These are phyloP conservation scores for Lactarius sp. DNA, from an alignment of 768 basidiomycete genomes.

Conservation along the genomic window DNA sequence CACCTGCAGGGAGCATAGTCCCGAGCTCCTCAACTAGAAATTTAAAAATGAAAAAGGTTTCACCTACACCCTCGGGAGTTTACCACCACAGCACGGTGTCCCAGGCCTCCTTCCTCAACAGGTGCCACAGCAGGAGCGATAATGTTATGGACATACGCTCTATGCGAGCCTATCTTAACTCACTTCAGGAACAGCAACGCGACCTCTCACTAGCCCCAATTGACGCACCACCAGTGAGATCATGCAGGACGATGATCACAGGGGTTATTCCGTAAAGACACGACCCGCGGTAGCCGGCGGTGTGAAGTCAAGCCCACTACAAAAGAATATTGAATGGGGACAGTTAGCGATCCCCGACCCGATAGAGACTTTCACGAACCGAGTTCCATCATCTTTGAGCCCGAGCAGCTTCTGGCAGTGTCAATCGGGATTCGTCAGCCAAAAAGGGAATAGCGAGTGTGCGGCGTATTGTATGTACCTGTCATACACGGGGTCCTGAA, in stretches of 20 bases:
- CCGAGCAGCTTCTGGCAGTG: slow-evolving; percentile 41
- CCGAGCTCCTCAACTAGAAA: slow-evolving; percentile 50
- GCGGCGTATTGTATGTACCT: slow-evolving; percentile 36
- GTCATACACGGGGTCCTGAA: slow-evolving; percentile 49
- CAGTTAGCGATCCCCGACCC: not conserved
- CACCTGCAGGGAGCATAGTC: not conserved
- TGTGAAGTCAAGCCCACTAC: slow-evolving; percentile 61
- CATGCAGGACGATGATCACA: slow-evolving; percentile 52
- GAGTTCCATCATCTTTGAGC: slow-evolving; percentile 60
- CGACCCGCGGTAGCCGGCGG: slow-evolving; percentile 33
- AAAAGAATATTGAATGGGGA: not conserved
- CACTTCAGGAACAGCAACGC: slow-evolving; percentile 8
- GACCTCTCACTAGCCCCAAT: not conserved
- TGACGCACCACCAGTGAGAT: slow-evolving; percentile 41
- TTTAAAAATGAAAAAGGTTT: not conserved
- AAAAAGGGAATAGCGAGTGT: not conserved
- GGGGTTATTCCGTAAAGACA: slow-evolving; percentile 38
- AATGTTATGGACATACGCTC: slow-evolving; percentile 82
- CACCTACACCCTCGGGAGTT: slow-evolving; percentile 87
- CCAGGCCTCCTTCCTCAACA: slow-evolving; percentile 73
- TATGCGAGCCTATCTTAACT: slow-evolving; percentile 62
- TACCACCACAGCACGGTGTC: slow-evolving; percentile 84
- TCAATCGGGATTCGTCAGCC: not conserved
- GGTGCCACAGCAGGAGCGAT: slow-evolving; percentile 68
- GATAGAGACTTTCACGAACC: slow-evolving; percentile 39